Evolutionary conservation across 192 early-diverging fungal genomes (phyloP).

Genomic region (Backusella psychrophila): DNA sequence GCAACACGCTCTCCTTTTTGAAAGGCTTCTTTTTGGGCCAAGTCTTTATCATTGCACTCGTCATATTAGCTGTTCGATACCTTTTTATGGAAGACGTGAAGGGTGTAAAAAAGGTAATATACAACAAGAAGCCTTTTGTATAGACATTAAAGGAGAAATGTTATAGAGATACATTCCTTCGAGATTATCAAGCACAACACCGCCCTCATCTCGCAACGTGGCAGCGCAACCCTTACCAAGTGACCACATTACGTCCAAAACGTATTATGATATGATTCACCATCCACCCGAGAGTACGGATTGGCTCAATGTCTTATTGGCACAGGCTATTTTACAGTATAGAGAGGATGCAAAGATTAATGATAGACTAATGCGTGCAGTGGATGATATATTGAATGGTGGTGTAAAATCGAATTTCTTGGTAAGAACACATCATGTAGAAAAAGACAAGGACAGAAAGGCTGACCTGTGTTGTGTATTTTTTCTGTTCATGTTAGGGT

Average conservation of each 20-base stretch:
- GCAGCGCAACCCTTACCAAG: constrained; percentile 51
- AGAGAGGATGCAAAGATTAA: constrained; percentile 70
- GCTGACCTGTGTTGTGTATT: background rate
- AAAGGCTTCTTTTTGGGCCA: constrained; percentile 51
- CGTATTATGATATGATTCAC: constrained; percentile 52
- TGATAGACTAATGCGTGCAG: constrained; percentile 55
- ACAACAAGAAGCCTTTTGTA: background rate
- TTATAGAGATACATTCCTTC: constrained; percentile 43
- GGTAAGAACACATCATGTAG: constrained; percentile 27
- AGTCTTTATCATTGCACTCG: constrained; percentile 44
- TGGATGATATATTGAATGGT: constrained; percentile 72
- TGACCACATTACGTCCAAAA: constrained; percentile 53
- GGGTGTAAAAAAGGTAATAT: constrained; percentile 31
- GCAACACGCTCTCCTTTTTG: constrained; percentile 38
- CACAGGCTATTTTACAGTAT: constrained; percentile 72
- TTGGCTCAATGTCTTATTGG: constrained; percentile 83
- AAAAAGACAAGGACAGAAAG: background rate
- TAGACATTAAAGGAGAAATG: background rate
- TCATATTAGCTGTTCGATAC: constrained; percentile 50
- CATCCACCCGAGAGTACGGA: constrained; percentile 70
- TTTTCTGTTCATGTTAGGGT: constrained; percentile 33
- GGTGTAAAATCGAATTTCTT: constrained; percentile 66
- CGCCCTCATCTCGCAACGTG: constrained; percentile 35
- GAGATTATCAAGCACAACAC: constrained; percentile 40
- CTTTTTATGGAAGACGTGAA: constrained; percentile 51